Evolutionary conservation across 257 asterid genomes (phyloP).

Genomic region (Penstemon davidsonii): DNA sequence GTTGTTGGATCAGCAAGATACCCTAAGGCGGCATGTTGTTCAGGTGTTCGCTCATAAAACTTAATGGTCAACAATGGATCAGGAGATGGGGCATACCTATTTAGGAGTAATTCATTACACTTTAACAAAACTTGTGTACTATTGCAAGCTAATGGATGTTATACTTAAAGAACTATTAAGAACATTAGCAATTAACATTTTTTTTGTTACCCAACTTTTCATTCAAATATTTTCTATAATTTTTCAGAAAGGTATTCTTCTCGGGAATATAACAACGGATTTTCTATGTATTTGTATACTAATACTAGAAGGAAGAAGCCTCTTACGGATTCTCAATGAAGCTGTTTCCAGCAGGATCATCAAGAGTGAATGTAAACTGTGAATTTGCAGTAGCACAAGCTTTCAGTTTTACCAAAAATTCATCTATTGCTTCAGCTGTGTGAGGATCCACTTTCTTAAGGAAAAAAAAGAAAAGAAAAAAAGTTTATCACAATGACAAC

Average conservation of each 20-base stretch:
- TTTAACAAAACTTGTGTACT: neutral
- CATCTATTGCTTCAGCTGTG: slow-evolving; percentile 84
- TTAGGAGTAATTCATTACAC: slow-evolving; percentile 14
- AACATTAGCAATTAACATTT: neutral
- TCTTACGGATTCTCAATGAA: slow-evolving; percentile 97
- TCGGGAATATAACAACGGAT: too few species aligned
- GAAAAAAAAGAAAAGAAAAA: neutral
- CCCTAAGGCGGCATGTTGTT: slow-evolving; percentile 78
- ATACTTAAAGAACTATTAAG: neutral
- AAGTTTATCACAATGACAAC: slow-evolving; percentile 8
- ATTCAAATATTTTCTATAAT: too few species aligned
- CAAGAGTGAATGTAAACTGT: slow-evolving; percentile 72
- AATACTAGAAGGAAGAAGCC: slow-evolving; percentile 18
- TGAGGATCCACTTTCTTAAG: slow-evolving; percentile 77
- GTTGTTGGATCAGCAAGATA: slow-evolving; percentile 61
- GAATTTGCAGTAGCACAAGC: slow-evolving; percentile 76
- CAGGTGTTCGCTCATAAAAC: slow-evolving; percentile 86
- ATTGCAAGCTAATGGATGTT: neutral
- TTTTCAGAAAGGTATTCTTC: too few species aligned
- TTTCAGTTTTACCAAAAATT: slow-evolving; percentile 71
- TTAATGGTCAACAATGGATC: slow-evolving; percentile 78
- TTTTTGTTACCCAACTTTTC: too few species aligned
- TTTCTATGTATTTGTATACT: neutral
- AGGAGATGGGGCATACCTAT: slow-evolving; percentile 84
- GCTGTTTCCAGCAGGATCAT: slow-evolving; percentile 98